Conservation (phyloP, 139 green algal genomes). For the Volvox reticuliferus region DNA sequence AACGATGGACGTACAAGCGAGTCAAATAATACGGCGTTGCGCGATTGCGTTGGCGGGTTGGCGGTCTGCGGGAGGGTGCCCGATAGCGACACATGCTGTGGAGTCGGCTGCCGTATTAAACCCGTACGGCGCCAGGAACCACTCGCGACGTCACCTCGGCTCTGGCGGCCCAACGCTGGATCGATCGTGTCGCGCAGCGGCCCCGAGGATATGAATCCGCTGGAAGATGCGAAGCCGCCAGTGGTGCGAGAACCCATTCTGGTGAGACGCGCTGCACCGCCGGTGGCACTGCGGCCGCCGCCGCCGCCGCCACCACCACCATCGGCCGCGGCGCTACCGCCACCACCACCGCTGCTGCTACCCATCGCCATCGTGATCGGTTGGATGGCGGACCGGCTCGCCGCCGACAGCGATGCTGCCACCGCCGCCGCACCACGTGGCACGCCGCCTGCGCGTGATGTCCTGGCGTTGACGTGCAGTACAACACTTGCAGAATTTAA, state of each 20-base stretch:
- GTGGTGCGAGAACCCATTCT: not conserved
- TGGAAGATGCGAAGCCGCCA: not conserved
- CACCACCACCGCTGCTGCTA: not conserved
- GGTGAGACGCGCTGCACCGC: not conserved
- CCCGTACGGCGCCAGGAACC: not conserved
- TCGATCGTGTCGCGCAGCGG: not conserved
- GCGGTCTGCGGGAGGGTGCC: not conserved
- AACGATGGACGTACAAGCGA: not conserved
- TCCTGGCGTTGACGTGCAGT: not conserved
- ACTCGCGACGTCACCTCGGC: not conserved
- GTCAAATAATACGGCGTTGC: not conserved
- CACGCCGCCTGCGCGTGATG: not conserved
- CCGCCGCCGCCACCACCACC: not conserved
- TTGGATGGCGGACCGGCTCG: not conserved
- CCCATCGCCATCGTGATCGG: no score
- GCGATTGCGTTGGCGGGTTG: not conserved
- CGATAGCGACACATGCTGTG: not conserved
- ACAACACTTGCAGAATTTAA: not conserved
- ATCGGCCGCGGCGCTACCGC: no score
- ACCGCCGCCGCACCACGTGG: not conserved
- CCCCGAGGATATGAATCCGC: not conserved
- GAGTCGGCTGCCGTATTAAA: not conserved
- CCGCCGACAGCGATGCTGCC: not conserved
- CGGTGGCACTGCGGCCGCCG: not conserved
- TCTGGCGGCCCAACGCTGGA: not conserved